phyloP scores from a whole-genome alignment of 148 eudicot species.

The Chenopodium berlandieri region DNA sequence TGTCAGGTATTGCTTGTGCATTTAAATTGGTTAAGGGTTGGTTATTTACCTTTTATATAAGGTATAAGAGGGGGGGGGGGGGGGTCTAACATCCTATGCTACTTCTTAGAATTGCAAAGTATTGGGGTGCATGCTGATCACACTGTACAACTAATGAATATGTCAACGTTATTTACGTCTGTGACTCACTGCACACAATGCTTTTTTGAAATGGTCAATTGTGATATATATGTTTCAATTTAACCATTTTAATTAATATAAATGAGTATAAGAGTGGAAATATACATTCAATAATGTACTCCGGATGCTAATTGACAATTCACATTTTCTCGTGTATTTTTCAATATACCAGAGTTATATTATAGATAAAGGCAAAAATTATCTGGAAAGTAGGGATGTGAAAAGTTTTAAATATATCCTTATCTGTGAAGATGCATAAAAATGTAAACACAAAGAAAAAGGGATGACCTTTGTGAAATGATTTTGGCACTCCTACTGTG shows the following conservation, averaged over 20 bases:
- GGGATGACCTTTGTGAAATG: neutral
- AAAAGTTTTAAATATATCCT: neutral
- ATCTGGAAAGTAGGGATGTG: neutral
- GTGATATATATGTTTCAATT: neutral
- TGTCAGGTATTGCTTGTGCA: slow-evolving; percentile 17
- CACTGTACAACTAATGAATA: neutral
- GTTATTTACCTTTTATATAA: too few relatives aligned
- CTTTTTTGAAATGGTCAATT: neutral
- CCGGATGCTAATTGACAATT: neutral
- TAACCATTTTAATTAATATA: neutral
- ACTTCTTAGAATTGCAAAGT: neutral
- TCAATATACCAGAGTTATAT: neutral
- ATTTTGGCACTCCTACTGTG: too few relatives aligned
- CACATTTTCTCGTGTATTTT: neutral
- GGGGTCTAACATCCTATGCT: neutral
- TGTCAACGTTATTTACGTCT: neutral
- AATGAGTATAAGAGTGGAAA: neutral
- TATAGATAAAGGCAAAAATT: neutral
- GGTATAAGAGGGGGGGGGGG: too few relatives aligned
- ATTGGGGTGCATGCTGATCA: neutral
- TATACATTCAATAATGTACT: neutral
- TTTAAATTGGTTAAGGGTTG: neutral
- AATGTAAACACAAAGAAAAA: neutral
- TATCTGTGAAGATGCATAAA: neutral
- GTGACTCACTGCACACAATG: neutral